phyloP scores from a whole-genome alignment of 305 asterid genomes.

The Fraxinus baroniana region DNA sequence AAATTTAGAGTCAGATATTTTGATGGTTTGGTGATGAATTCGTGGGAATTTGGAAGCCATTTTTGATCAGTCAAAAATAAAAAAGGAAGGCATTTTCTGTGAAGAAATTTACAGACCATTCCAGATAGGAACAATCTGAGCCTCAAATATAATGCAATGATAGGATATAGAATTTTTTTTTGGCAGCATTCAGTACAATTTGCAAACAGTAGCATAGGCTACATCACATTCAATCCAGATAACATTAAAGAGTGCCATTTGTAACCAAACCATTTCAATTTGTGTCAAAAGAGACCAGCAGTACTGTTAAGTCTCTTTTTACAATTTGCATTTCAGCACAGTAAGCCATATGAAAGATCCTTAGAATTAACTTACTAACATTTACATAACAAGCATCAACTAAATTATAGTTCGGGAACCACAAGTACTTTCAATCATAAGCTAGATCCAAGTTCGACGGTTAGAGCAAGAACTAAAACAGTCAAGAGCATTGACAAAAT shows the following conservation, averaged over 20 bases:
- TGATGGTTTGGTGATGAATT: slow-evolving; percentile 32
- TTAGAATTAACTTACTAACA: slow-evolving; percentile 19
- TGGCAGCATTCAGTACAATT: background rate
- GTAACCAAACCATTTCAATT: background rate
- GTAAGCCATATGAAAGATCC: background rate
- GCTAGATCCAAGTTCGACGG: slow-evolving; percentile 26
- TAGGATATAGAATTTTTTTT: background rate
- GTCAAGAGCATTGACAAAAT: slow-evolving; percentile 26
- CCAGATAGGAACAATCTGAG: slow-evolving; percentile 16
- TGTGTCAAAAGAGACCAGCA: background rate
- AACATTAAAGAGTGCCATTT: background rate
- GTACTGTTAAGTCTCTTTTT: background rate
- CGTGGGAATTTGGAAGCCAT: slow-evolving; percentile 54
- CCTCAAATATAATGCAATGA: slow-evolving; percentile 8
- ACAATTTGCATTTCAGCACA: background rate
- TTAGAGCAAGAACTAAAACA: slow-evolving; percentile 25
- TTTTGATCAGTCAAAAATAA: background rate
- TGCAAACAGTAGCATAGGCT: background rate
- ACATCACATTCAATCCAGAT: background rate
- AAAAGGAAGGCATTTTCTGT: background rate
- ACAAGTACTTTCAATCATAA: slow-evolving; percentile 30
- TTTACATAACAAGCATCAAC: slow-evolving; percentile 28
- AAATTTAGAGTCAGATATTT: slow-evolving; percentile 18
- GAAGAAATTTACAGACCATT: background rate
- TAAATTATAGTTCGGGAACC: slow-evolving; percentile 31